These are phyloP conservation scores for Beauveria scarabaeidicola DNA, from an alignment of 2,329 filamentous ascomycete genomes.

Conservation along the genomic window DNA sequence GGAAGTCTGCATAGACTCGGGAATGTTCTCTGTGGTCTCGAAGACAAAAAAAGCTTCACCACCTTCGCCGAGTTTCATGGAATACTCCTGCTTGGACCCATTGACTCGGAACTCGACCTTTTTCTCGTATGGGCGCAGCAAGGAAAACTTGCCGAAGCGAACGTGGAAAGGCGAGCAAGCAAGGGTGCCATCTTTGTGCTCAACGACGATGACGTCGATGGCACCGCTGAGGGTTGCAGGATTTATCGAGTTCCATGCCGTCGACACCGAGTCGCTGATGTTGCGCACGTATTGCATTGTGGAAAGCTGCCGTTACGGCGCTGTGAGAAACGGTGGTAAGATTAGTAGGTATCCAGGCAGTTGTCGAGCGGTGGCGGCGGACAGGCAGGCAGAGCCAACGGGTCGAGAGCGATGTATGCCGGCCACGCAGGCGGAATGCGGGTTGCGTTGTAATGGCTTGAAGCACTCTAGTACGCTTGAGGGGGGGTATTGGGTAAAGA, in stretches of 20 bases:
- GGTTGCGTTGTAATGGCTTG: not conserved
- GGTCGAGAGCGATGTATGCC: not conserved
- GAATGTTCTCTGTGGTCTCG: conserved; percentile 84
- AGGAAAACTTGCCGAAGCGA: conserved; percentile 95
- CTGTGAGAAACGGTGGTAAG: not conserved
- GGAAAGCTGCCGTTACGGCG: not conserved
- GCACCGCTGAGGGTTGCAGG: conserved; percentile 93
- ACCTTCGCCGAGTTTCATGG: conserved; percentile 97
- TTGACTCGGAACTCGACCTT: conserved; percentile 99
- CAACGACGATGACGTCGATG: conserved; percentile 97
- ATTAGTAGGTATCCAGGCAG: not conserved
- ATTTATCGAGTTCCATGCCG: conserved; percentile 99
- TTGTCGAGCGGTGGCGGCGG: not conserved
- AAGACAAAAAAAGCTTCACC: conserved; percentile 99
- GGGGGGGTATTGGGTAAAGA: not conserved
- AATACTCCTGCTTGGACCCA: conserved; percentile 80
- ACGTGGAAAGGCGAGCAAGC: conserved; percentile 97
- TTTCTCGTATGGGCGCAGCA: conserved; percentile 91
- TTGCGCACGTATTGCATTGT: conserved; percentile 97
- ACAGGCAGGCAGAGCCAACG: not conserved
- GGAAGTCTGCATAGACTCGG: conserved; percentile 89
- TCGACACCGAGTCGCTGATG: conserved; percentile 89
- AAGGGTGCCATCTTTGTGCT: conserved; percentile 83
- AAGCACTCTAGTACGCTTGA: not conserved
- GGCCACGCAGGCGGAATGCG: not conserved